Evolutionary conservation across 768 basidiomycete genomes (phyloP).

Genomic region (Mrakia hoshinonis): DNA sequence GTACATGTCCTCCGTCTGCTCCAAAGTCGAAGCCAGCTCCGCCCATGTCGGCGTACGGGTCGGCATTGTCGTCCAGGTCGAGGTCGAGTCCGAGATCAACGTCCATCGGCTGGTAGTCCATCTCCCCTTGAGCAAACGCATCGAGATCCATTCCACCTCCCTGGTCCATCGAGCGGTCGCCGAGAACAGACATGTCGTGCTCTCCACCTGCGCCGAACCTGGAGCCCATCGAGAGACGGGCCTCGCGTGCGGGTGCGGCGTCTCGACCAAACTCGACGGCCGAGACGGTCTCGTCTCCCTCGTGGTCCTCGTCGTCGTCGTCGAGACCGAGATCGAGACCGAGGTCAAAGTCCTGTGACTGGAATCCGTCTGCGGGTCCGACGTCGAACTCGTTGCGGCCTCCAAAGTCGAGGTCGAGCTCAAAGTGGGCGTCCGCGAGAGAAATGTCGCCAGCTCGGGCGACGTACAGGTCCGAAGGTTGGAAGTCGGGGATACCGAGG

Average conservation of each 20-base stretch:
- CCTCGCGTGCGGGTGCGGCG: conserved; percentile 21
- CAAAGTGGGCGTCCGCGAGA: neutral
- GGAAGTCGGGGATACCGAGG: conserved; percentile 30
- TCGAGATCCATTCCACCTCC: conserved; percentile 44
- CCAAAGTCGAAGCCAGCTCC: conserved; percentile 31
- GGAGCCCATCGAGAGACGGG: conserved; percentile 21
- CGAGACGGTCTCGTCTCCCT: conserved; percentile 28
- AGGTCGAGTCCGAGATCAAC: conserved; percentile 66
- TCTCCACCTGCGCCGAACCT: conserved; percentile 15
- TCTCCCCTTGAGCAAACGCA: conserved; percentile 60
- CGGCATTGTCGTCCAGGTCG: conserved; percentile 1
- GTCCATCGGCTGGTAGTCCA: conserved; percentile 56
- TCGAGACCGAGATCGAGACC: conserved; percentile 35
- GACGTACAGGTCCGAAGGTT: neutral
- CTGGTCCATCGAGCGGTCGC: conserved; percentile 11
- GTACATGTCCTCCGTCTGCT: conserved; percentile 32
- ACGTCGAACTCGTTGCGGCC: conserved; percentile 33
- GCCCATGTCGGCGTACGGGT: conserved; percentile 47
- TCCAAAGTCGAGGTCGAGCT: conserved; percentile 50
- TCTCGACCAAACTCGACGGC: conserved; percentile 33
- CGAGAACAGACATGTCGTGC: conserved; percentile 11
- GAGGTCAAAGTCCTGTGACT: conserved; percentile 36
- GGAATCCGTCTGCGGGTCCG: conserved; percentile 32
- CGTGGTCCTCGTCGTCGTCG: conserved; percentile 31
- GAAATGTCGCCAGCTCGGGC: neutral